Base-by-base conservation (phyloP, 129 eudicot genomes). In the Deinandra increscens region DNA sequence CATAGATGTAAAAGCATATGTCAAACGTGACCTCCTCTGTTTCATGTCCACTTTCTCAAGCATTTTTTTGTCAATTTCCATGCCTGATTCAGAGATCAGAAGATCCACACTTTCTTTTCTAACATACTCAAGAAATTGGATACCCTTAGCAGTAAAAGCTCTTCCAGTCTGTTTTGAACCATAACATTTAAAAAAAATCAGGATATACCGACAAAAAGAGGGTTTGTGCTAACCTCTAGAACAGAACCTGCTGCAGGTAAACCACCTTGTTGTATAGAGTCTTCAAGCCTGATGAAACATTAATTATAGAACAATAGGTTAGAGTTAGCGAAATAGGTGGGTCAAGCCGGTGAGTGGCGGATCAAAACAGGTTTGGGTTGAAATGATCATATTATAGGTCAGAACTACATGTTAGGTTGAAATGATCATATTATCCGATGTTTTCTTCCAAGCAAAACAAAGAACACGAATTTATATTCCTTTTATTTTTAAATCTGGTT, bases 61-160 rank as follows among this genome's bases (percentile, higher is more conserved):
- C 55, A 48, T 79, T 80, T 79, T n/a, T n/a, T 77, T 81, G 53
- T 93, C 95, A 71, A 81, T 75, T 56, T 80, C 86, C 65, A 93
- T 86, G 23, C 98, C 96, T 61, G 96, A 88, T 78, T 91, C 96
- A 48, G 94, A 44, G 48, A 88, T 93, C 69, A 89, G 70, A 77
- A 93, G 91, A 81, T 93, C 96, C 86, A 93, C 84, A 8, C 97
- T 93, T 82, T 93, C 98, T 81, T 89, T 93, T 36, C 96, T 90
- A 41, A 93, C 96, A 76, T 78, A 8, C 71, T 94, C 97, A 9
- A 93, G 98, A 73, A 83, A 95, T 85, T 93, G 85, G 66, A 89
- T 81, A n/a, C 98, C 95, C 80, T 84, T 89, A 11, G 91, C 86
- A 61, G 98, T 86, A 64, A 89, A 79, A 63, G 95, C 96, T 85